phyloP scores from a whole-genome alignment of 345 rosid species.

The Aquilaria yunnanensis region DNA sequence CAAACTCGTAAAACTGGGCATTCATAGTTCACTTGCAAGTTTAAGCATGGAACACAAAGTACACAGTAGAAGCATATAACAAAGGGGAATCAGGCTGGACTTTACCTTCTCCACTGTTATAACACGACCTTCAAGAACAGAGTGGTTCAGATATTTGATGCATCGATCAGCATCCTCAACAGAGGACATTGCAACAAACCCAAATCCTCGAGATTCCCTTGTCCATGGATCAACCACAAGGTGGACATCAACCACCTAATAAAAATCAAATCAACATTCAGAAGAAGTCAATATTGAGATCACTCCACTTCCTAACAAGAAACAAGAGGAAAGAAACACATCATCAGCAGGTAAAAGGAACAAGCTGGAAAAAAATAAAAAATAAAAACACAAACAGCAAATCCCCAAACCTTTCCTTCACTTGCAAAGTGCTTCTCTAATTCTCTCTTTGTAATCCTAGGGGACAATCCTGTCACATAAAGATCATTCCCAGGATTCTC shows the following conservation, averaged over 20 bases:
- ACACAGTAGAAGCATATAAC: neutral
- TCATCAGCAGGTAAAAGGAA: too few species aligned
- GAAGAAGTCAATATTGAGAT: neutral
- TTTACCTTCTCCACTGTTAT: constrained; percentile 92
- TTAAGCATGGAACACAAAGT: neutral
- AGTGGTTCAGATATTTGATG: constrained; percentile 61
- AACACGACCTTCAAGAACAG: constrained; percentile 76
- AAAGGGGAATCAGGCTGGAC: neutral
- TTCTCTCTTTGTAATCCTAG: constrained; percentile 64
- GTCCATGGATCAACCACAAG: constrained; percentile 95
- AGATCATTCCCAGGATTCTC: constrained; percentile 93
- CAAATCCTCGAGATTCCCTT: constrained; percentile 91
- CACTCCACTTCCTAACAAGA: too few species aligned
- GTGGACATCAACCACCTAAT: constrained; percentile 78
- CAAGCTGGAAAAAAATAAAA: neutral
- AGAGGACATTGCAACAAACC: constrained; percentile 76
- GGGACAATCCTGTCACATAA: constrained; percentile 92
- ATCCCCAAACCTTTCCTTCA: constrained; percentile 58
- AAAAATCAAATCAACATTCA: neutral
- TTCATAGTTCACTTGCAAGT: constrained; percentile 13
- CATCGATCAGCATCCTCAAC: constrained; percentile 70
- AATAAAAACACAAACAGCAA: neutral
- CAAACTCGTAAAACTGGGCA: constrained; percentile 30
- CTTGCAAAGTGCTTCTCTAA: constrained; percentile 66
- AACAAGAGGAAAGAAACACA: too few species aligned